A percentile compares a stretch with the other conserved stretches of the same genome.
These are phyloP conservation scores for Onygena corvina DNA, from an alignment of 2,329 filamentous ascomycete species.

Conservation along the genomic window DNA sequence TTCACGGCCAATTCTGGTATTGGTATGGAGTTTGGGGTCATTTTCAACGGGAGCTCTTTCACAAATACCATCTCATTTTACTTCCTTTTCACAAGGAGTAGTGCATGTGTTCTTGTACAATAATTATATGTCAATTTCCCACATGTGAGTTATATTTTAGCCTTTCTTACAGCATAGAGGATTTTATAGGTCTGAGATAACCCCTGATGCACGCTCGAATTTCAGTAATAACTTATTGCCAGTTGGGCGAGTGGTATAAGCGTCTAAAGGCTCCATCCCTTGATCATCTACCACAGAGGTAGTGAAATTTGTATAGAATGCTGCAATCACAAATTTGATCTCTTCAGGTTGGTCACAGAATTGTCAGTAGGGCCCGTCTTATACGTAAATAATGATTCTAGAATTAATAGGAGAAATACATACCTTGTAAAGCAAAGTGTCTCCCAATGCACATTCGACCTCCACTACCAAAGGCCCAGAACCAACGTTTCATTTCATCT, in stretches of 20 bases:
- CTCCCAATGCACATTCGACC: conserved; percentile 41
- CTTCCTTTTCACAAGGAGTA: background rate
- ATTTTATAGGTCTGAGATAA: no score
- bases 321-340: conserved; percentile 59
- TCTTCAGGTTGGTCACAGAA: conserved; percentile 35
- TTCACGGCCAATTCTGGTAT: background rate
- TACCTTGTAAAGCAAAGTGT: conserved; percentile 38
- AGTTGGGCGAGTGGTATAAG: conserved; percentile 49
- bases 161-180: no score
- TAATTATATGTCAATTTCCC: background rate
- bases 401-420: background rate
- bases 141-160: no score
- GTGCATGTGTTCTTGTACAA: conserved; percentile 4
- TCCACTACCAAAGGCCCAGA: conserved; percentile 42
- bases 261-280: conserved; percentile 53
- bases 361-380: background rate
- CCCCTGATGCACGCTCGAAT: conserved; percentile 33
- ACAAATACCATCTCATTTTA: background rate
- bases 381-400: background rate
- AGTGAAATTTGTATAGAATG: conserved; percentile 57
- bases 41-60: background rate
- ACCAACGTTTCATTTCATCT: conserved; percentile 38
- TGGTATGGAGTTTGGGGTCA: conserved; percentile 8
- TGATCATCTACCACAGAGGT: conserved; percentile 51
- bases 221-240: conserved; percentile 48